These are phyloP conservation scores for Calonectria multiphialidica DNA, from an alignment of 2,329 filamentous ascomycete genomes.

Conservation along the genomic window DNA sequence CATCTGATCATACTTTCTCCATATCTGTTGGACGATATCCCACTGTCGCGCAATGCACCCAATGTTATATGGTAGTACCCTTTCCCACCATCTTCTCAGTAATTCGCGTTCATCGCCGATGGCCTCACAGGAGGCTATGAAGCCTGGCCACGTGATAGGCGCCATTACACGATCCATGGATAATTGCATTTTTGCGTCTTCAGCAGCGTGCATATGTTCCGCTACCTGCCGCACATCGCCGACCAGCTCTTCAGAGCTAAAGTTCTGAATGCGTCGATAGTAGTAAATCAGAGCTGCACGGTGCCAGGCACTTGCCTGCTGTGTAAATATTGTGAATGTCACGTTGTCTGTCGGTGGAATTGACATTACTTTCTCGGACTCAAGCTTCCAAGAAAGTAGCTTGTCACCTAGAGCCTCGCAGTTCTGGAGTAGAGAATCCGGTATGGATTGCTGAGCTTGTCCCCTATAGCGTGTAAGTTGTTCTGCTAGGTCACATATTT, in stretches of 20 bases:
- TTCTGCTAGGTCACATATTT: slow-evolving; percentile 19
- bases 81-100: slow-evolving; percentile 24
- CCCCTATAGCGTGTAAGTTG: not conserved
- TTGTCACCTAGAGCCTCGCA: slow-evolving; percentile 16
- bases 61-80: slow-evolving; percentile 21
- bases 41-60: slow-evolving; percentile 24
- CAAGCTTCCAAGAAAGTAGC: slow-evolving; percentile 17
- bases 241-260: not conserved
- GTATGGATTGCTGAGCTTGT: not conserved
- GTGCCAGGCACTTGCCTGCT: slow-evolving; percentile 23
- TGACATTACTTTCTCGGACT: slow-evolving; percentile 8
- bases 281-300: slow-evolving; percentile 24
- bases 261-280: slow-evolving; percentile 15
- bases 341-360: not conserved
- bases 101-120: not conserved
- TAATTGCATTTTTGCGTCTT: slow-evolving; percentile 1
- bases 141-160: slow-evolving; percentile 22
- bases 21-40: slow-evolving; percentile 23
- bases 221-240: not conserved
- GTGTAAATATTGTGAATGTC: slow-evolving; percentile 10
- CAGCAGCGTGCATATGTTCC: slow-evolving; percentile 2
- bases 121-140: slow-evolving; percentile 23
- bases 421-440: slow-evolving; percentile 11
- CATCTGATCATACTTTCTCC: slow-evolving; percentile 20
- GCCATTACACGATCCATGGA: not conserved